These are phyloP conservation scores for Echinochloa phyllopogon DNA, from an alignment of 176 grass and related monocot genomes.

Conservation along the genomic window DNA sequence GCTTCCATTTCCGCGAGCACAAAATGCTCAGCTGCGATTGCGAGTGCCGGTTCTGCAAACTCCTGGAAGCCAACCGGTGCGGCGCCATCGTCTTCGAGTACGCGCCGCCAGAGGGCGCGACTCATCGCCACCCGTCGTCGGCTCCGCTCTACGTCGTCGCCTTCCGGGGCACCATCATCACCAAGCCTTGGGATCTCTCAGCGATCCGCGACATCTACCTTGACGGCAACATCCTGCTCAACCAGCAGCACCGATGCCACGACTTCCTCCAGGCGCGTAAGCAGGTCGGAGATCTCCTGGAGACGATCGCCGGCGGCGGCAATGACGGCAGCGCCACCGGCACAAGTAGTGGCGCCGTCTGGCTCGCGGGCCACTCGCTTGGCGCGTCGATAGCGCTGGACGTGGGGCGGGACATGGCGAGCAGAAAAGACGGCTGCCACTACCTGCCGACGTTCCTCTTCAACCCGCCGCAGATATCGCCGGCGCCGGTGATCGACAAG, in stretches of 20 bases:
- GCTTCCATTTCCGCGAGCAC: no score
- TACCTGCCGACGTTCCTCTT: slow-evolving; percentile 16
- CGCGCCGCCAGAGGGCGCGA: no score
- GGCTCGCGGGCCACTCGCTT: slow-evolving; percentile 29
- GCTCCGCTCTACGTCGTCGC: not conserved
- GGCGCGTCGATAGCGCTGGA: slow-evolving; percentile 16
- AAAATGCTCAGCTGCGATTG: no score
- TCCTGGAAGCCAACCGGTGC: no score
- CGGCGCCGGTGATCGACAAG: not conserved
- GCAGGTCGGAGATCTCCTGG: no score
- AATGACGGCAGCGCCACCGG: no score
- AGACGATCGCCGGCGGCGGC: no score
- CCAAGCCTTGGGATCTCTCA: no score
- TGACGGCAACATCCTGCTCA: not conserved
- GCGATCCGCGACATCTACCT: no score
- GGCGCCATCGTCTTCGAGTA: slow-evolving; percentile 21
- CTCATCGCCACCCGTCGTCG: not conserved
- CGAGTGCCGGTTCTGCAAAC: no score
- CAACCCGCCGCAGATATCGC: slow-evolving; percentile 26
- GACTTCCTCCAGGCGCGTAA: not conserved
- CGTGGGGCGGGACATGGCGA: not conserved
- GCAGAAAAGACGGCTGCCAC: fast-evolving
- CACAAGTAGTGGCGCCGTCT: no score
- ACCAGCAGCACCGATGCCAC: not conserved
- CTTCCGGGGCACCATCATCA: slow-evolving; percentile 21